A percentile compares a stretch with the other conserved stretches of the same genome.
These are phyloP conservation scores for Lepraria neglecta DNA, from an alignment of 495 filamentous ascomycete genomes.

Conservation along the genomic window DNA sequence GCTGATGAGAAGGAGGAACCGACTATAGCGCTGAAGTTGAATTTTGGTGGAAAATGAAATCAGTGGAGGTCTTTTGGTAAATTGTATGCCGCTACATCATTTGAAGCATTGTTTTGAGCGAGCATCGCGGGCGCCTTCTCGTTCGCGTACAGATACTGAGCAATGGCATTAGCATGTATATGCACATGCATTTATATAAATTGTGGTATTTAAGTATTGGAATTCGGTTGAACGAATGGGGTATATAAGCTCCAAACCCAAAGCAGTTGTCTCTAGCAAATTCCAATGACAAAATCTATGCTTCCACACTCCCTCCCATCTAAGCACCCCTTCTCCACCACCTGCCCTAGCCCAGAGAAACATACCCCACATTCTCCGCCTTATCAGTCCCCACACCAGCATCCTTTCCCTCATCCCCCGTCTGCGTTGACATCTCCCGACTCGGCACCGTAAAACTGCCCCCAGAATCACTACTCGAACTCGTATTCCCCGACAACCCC, in stretches of 20 bases:
- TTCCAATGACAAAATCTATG: not conserved
- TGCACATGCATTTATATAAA: too few species aligned
- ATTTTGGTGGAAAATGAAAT: conserved; percentile 49
- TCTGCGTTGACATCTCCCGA: conserved; percentile 21
- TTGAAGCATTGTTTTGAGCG: not conserved
- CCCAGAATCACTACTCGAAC: not conserved
- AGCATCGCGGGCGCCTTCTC: too few species aligned
- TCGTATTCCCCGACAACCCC: not conserved
- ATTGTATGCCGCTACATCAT: not conserved
- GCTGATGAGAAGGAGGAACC: conserved; percentile 56
- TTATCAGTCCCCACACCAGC: conserved; percentile 15
- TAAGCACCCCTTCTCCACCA: not conserved
- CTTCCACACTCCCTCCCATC: too few species aligned
- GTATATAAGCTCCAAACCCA: conserved; percentile 9
- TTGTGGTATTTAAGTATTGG: too few species aligned
- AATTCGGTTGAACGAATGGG: conserved; percentile 11
- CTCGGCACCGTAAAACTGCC: conserved; percentile 10
- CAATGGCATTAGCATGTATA: too few species aligned
- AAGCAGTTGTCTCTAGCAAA: not conserved
- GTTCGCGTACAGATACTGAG: too few species aligned
- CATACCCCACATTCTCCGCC: conserved; percentile 22
- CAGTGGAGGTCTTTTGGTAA: not conserved
- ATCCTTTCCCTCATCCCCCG: conserved; percentile 13
- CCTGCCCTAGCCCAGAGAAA: conserved; percentile 16
- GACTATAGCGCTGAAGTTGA: conserved; percentile 89